Evolutionary conservation across 768 basidiomycete genomes (phyloP), one percentile per base, ranked within the genome.

Genomic region (Suillus ampliporus): DNA sequence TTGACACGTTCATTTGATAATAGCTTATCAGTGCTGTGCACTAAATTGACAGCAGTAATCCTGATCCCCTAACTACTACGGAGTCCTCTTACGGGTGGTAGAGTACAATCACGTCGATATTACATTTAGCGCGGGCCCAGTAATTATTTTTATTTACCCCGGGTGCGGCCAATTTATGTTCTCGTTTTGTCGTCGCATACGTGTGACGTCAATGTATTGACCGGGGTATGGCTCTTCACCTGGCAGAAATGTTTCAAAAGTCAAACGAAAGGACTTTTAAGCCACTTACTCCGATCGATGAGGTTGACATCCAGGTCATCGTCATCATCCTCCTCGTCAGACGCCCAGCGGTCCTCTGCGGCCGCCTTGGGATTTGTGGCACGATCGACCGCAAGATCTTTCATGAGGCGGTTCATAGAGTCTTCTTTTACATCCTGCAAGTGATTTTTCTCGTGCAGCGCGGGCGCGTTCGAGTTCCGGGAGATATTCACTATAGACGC

Each of bases 391-490:
- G 82, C 81, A 38, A 96, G 84, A 74, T 96, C 95, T 60, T 84
- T 81, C 88, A 96, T 88, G 63, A 95, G 74, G 50, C 90, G 81
- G 67, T 82, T 84, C 79, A 96, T 81, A 0, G 90, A 92, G 60
- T 94, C 94, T 28, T 87, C 82, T 71, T 94, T 94, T 48, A 80
- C 79, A 44, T 83, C 85, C 58, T 85, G 82, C 10, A 93, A n/a
- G 80, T 0, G 86, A 82, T 67, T 86, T 81, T 60, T 92, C 89
- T 34, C 89, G 84, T 4, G 81, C 79, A 9, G 81, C 82, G 17
- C 85, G 85, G 19, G 94, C 86, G 38, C 88, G 85, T 48, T 89
- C 84, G 6, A 99, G 83, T 71, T 98, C 96, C 0, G 96, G 95
- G 38, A 95, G 83, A 73, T 99, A 99, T 60, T 95, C 94, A 64